Conservation (phyloP, 768 basidiomycete species). For the Boletus rufocinnamomeus region DNA sequence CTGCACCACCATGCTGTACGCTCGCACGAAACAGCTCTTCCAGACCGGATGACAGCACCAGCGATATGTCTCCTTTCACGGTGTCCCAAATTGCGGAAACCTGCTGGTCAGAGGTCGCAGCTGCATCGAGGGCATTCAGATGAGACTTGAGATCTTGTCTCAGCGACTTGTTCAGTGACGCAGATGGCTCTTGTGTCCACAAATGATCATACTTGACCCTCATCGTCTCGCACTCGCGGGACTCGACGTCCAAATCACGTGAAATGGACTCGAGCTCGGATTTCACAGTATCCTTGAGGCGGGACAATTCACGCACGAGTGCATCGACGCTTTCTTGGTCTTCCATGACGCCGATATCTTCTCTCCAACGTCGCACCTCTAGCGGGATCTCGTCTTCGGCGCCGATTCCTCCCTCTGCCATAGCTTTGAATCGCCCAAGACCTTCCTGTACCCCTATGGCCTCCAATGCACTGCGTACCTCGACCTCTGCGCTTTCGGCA, state of each 20-base stretch:
- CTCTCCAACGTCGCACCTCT: slow-evolving; percentile 71
- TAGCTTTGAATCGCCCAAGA: slow-evolving; percentile 65
- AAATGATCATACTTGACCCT: slow-evolving; percentile 83
- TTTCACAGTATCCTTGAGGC: slow-evolving; percentile 58
- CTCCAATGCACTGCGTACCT: slow-evolving; percentile 77
- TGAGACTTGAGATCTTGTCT: slow-evolving; percentile 83
- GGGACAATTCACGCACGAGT: slow-evolving; percentile 57
- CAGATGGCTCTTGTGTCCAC: slow-evolving; percentile 86
- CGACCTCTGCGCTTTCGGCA: slow-evolving; percentile 80
- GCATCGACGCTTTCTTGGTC: slow-evolving; percentile 66
- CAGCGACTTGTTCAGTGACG: slow-evolving; percentile 65
- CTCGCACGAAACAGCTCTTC: slow-evolving; percentile 66
- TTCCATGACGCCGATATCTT: slow-evolving; percentile 72
- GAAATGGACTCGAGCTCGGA: slow-evolving; percentile 62
- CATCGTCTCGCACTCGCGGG: slow-evolving; percentile 84
- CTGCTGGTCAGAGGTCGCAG: slow-evolving; percentile 76
- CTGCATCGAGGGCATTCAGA: slow-evolving; percentile 68
- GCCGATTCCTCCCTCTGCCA: slow-evolving; percentile 63
- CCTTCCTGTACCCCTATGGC: slow-evolving; percentile 77
- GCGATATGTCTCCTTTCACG: slow-evolving; percentile 61
- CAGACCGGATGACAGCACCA: slow-evolving; percentile 59
- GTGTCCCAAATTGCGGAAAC: slow-evolving; percentile 72
- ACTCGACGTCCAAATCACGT: slow-evolving; percentile 77
- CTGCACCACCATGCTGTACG: slow-evolving; percentile 40
- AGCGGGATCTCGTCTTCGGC: slow-evolving; percentile 68